A percentile compares a stretch with the other conserved stretches of the same genome.
These are phyloP conservation scores for Polytolypa hystricis DNA, from an alignment of 2,329 filamentous ascomycete genomes.

Conservation along the genomic window DNA sequence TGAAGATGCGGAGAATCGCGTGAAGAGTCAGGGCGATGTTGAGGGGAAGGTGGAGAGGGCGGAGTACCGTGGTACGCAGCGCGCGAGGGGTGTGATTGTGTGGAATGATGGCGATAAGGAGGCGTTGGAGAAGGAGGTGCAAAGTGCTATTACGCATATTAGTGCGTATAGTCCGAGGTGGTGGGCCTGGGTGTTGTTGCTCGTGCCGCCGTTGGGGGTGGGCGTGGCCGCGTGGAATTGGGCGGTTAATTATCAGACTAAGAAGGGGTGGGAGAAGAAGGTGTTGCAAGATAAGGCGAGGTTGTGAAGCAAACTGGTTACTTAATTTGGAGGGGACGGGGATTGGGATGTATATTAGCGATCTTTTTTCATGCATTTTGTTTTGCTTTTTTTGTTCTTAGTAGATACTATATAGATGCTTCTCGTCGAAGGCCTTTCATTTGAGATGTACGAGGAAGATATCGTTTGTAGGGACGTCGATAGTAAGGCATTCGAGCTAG, in stretches of 20 bases:
- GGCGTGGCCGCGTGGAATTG: conserved; percentile 59
- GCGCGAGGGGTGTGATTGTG: conserved; percentile 60
- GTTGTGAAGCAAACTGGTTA: too few relatives aligned
- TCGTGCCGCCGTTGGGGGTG: conserved; percentile 65
- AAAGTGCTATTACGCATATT: conserved; percentile 53
- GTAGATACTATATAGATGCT: too few relatives aligned
- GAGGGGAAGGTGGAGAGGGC: conserved; percentile 69
- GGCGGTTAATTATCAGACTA: conserved; percentile 59
- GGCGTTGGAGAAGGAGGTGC: conserved; percentile 57
- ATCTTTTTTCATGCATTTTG: background rate
- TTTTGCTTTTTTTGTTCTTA: too few relatives aligned
- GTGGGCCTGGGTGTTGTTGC: conserved; percentile 65
- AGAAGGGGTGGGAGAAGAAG: conserved; percentile 57
- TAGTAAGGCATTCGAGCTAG: too few relatives aligned
- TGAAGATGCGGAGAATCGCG: conserved; percentile 81
- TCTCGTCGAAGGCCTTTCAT: too few relatives aligned
- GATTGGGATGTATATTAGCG: too few relatives aligned
- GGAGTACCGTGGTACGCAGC: conserved; percentile 46
- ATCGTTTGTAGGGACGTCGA: too few relatives aligned
- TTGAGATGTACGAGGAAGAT: too few relatives aligned
- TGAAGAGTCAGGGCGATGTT: conserved; percentile 78
- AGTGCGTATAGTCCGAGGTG: conserved; percentile 56
- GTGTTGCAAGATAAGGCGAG: conserved; percentile 49
- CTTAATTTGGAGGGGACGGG: too few relatives aligned
- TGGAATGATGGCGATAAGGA: conserved; percentile 77